These are phyloP conservation scores for Acanthamoeba lenticulata DNA, from an alignment of 208 protist species.

Conservation along the genomic window DNA sequence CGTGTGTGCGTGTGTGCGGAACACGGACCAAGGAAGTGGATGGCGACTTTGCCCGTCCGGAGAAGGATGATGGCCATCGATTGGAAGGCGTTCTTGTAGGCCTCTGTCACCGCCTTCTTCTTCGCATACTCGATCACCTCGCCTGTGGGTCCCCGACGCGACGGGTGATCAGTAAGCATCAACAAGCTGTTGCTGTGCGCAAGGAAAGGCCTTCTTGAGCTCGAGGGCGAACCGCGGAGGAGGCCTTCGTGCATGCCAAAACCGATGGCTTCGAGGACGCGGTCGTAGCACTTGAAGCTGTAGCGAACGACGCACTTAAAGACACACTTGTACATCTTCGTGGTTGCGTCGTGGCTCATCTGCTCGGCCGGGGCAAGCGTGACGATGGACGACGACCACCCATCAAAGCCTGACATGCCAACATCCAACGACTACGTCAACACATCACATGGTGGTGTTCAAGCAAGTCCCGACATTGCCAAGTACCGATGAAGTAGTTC, in stretches of 20 bases:
- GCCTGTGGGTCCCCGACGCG: not conserved
- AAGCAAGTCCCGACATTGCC: not conserved
- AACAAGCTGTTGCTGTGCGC: not conserved
- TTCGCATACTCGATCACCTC: slow-evolving; percentile 51
- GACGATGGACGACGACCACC: slow-evolving; percentile 34
- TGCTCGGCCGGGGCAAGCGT: slow-evolving; percentile 11
- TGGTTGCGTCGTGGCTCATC: not conserved
- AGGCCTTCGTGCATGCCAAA: slow-evolving; percentile 48
- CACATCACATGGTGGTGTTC: not conserved
- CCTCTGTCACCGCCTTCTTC: slow-evolving; percentile 61
- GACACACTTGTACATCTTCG: slow-evolving; percentile 50
- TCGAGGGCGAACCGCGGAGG: not conserved
- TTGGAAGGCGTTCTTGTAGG: slow-evolving; percentile 61
- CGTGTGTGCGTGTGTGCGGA: no score
- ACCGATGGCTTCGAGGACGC: slow-evolving; percentile 16
- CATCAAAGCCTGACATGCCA: not conserved
- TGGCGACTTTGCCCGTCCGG: not conserved
- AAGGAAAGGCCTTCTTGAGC: not conserved
- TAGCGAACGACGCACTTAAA: slow-evolving; percentile 46
- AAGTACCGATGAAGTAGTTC: slow-evolving; percentile 47
- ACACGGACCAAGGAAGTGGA: slow-evolving; percentile 63
- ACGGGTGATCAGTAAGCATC: not conserved
- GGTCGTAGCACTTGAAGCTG: slow-evolving; percentile 37
- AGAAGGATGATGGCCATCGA: slow-evolving; percentile 54
- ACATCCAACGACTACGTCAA: no score